Base-by-base conservation (phyloP, 495 filamentous ascomycete genomes). In the Saxispiralis lemnorum region DNA sequence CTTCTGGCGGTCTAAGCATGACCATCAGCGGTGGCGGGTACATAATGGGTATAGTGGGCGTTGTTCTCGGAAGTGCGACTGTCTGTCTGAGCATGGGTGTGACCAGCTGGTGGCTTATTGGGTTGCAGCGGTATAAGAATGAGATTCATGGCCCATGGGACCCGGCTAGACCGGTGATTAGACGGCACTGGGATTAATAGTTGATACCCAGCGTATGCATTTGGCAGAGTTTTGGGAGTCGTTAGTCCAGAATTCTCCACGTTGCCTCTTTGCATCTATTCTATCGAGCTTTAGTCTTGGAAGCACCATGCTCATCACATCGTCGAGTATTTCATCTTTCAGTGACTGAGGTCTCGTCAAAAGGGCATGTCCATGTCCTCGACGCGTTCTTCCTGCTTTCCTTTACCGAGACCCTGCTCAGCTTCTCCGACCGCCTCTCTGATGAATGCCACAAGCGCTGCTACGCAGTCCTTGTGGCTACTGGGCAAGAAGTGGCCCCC, bases 71-170 rank as follows among this genome's bases (percentile, higher is more conserved):
- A 5, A 71, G 72, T 17, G 59, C 81, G 37, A 53, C 79, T 30
- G 81, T 78, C 2, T 71, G 73, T 2, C 51, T 93, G 24, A 78
- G 73, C 1, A 93, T 95, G 83, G 89, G 88, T 2, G 79, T 83
- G 34, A 95, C 87, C 57, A 88, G 81, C 52, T 95, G 85, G 88
- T 96, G 92, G 92, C 64, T 97, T 45, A 96, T 97, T 56, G 81
- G 83, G 37, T 61, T 97, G 59, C 89, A 97, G 63, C 87, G 88
- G 65, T 97, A 95, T 61, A 97, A 97, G 70, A 96, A 96, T 62
- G 89, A 95, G 59, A 95, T 97, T 44, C 83, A 83, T 55, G 89
- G 89, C 24, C 89, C 89, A 2, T 97, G 89, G 89, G 89, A 97
- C 67, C 86, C 92, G 14, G 89, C 89, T 2, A 68, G 88, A 54